Conservation (phyloP, 495 filamentous ascomycete genomes). For the Hypoxylon lenormandii region DNA sequence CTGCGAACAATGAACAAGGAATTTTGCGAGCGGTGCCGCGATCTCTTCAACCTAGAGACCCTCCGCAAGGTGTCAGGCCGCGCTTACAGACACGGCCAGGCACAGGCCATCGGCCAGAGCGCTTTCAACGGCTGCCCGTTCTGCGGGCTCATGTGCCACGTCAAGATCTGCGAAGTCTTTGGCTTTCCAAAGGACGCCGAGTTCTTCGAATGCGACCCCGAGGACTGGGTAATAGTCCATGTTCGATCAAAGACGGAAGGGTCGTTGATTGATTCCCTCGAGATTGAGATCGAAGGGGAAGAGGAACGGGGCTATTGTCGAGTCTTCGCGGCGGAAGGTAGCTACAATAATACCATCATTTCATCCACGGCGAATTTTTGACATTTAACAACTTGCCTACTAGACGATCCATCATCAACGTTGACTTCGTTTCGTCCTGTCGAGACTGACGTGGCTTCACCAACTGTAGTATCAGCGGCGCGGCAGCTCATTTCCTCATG, state of each 20-base stretch:
- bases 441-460: conserved; percentile 11
- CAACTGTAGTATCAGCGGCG: background rate
- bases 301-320: background rate
- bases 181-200: too few relatives aligned
- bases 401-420: conserved; percentile 1
- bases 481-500: conserved; percentile 2
- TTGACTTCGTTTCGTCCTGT: conserved; percentile 14
- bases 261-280: conserved; percentile 6
- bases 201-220: background rate
- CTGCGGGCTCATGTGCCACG: conserved; percentile 2
- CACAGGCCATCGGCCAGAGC: background rate
- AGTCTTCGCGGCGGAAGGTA: conserved; percentile 6
- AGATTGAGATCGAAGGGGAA: background rate
- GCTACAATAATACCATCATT: background rate
- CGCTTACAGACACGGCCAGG: conserved; percentile 2
- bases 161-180: background rate
- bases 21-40: conserved; percentile 11
- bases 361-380: background rate
- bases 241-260: background rate
- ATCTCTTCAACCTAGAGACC: conserved; percentile 1
- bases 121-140: conserved; percentile 4
- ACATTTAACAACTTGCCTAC: background rate
- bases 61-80: conserved; percentile 5
- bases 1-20: conserved; percentile 1
- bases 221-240: conserved; percentile 2